Conservation (phyloP, 2,329 filamentous ascomycete species). For the Magnaporthiopsis incrustans region DNA sequence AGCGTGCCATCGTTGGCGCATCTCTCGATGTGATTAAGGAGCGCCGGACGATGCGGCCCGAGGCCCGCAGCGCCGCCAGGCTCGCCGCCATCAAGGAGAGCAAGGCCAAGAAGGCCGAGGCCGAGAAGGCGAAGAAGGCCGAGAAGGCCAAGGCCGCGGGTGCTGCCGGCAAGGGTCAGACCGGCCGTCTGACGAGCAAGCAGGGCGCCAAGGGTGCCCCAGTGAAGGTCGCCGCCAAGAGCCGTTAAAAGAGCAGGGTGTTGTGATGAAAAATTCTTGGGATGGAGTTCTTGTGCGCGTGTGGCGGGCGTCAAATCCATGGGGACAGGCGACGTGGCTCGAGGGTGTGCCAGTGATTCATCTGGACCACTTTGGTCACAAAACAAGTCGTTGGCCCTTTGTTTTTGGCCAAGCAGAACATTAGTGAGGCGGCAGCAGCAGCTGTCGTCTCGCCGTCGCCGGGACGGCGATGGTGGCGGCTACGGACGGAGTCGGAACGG, state of each 20-base stretch:
- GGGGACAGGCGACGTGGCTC: background rate
- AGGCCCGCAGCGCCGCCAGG: conserved; percentile 89
- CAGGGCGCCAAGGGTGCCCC: conserved; percentile 89
- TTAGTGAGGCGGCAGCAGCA: too few relatives aligned
- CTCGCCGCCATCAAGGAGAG: conserved; percentile 86
- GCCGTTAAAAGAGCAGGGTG: conserved; percentile 57
- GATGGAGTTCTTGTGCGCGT: conserved; percentile 12
- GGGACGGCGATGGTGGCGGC: conserved; percentile 8
- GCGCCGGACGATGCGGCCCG: conserved; percentile 87
- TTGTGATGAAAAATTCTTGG: conserved; percentile 9
- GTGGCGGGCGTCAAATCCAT: conserved; percentile 16
- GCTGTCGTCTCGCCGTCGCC: conserved; percentile 10
- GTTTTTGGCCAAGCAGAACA: too few relatives aligned
- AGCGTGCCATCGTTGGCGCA: conserved; percentile 98
- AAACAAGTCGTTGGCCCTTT: too few relatives aligned
- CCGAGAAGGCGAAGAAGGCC: conserved; percentile 90
- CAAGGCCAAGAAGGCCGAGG: conserved; percentile 95
- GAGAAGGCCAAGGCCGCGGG: conserved; percentile 96
- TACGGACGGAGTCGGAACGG: conserved; percentile 7
- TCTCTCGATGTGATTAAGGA: conserved; percentile 99
- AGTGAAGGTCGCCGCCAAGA: conserved; percentile 76
- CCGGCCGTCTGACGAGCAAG: conserved; percentile 79
- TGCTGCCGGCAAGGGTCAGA: conserved; percentile 66
- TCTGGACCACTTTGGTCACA: too few relatives aligned
- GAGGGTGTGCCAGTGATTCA: too few relatives aligned